Evolutionary conservation across 768 basidiomycete species (phyloP).

Genomic region (Hericium coralloides): DNA sequence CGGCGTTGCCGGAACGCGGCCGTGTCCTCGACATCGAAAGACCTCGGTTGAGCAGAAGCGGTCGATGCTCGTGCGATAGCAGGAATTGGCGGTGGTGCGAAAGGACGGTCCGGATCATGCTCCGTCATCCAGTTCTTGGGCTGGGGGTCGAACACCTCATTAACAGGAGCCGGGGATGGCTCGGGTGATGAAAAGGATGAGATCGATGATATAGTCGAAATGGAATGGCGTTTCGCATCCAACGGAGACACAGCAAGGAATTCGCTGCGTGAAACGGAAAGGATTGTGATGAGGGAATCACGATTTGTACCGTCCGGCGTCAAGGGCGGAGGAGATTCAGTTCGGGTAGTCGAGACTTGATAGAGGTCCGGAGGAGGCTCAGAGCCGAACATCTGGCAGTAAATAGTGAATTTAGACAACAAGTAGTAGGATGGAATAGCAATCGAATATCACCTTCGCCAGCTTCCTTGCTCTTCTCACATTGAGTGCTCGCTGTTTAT

Average conservation of each 20-base stretch:
- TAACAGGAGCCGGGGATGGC: neutral
- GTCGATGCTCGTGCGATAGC: neutral
- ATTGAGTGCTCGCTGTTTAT: slow-evolving; percentile 30
- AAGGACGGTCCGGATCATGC: neutral
- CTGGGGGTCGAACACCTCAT: neutral
- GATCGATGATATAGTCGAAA: slow-evolving; percentile 6
- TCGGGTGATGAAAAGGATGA: slow-evolving; percentile 1
- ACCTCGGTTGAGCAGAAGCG: neutral
- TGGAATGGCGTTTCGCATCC: neutral
- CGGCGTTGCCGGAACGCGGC: slow-evolving; percentile 25
- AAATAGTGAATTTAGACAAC: too few species aligned
- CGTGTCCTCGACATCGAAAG: neutral
- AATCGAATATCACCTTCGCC: slow-evolving; percentile 29
- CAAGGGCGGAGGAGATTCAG: slow-evolving; percentile 2
- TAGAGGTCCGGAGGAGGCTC: slow-evolving; percentile 37
- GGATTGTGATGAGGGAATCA: slow-evolving; percentile 10
- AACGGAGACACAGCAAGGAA: neutral
- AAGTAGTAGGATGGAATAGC: neutral
- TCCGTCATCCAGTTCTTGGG: neutral
- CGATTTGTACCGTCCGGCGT: neutral
- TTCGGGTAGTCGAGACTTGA: slow-evolving; percentile 22
- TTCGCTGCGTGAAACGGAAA: slow-evolving; percentile 7
- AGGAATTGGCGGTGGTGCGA: neutral
- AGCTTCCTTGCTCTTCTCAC: slow-evolving; percentile 43
- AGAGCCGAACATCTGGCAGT: slow-evolving; percentile 37